phyloP scores from a whole-genome alignment of 1,139 yeast genomes.

The Geotrichum europaeum region DNA sequence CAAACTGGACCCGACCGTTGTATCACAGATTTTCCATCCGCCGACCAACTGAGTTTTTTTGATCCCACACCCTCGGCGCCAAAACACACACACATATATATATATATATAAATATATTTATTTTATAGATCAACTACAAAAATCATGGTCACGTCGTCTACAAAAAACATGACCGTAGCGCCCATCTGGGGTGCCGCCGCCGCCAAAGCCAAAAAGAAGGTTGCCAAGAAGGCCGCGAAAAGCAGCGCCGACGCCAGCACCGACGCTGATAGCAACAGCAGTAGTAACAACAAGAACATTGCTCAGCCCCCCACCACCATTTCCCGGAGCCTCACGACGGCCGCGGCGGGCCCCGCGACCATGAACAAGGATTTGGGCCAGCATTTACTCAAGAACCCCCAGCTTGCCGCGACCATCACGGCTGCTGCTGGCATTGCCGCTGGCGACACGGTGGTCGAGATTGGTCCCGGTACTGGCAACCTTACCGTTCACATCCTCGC shows the following conservation, averaged over 20 bases:
- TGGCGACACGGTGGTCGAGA: constrained; percentile 87
- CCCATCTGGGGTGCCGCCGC: constrained; percentile 15
- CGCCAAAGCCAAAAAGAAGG: not conserved
- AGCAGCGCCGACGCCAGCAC: not conserved
- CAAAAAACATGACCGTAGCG: not conserved
- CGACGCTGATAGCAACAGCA: not conserved
- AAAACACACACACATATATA: too few species aligned
- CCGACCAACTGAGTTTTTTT: too few species aligned
- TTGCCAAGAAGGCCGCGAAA: not conserved
- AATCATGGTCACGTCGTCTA: not conserved
- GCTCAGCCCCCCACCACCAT: not conserved
- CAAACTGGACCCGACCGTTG: not conserved
- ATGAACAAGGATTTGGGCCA: constrained; percentile 96
- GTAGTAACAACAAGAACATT: too few species aligned
- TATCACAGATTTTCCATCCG: too few species aligned
- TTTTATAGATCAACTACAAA: not conserved
- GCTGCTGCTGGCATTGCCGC: constrained; percentile 92
- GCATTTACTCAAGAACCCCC: constrained; percentile 90
- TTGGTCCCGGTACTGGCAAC: constrained; percentile 99
- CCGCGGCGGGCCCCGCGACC: not conserved
- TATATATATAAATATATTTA: too few species aligned
- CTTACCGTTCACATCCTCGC: constrained; percentile 87
- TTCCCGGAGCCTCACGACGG: constrained; percentile 39
- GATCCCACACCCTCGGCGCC: too few species aligned
- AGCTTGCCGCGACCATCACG: constrained; percentile 97